Evolutionary conservation across 1,139 yeast genomes (phyloP).

Genomic region (Pichia sp.): DNA sequence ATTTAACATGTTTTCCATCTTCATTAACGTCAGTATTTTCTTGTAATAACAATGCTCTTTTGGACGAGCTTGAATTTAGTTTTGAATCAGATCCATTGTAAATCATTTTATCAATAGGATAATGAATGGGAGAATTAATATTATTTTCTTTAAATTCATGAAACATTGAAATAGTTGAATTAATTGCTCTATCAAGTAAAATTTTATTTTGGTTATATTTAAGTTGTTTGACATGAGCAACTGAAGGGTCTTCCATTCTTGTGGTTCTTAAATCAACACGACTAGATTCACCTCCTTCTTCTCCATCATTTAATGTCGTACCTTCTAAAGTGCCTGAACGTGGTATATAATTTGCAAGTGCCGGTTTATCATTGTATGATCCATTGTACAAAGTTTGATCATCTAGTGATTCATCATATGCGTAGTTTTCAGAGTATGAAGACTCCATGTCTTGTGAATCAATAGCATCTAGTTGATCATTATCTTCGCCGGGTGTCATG

Average conservation of each 20-base stretch:
- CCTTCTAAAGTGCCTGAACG: slow-evolving; percentile 24
- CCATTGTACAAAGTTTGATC: slow-evolving; percentile 14
- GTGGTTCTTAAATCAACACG: neutral
- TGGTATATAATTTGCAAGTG: slow-evolving; percentile 17
- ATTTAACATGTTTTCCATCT: slow-evolving; percentile 22
- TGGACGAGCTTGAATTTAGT: slow-evolving; percentile 43
- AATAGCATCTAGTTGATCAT: neutral
- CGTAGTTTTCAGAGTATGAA: slow-evolving; percentile 11
- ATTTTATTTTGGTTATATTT: slow-evolving; percentile 64
- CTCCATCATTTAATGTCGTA: slow-evolving; percentile 23
- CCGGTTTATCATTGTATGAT: slow-evolving; percentile 4
- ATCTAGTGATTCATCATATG: slow-evolving; percentile 3
- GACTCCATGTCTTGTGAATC: slow-evolving; percentile 1
- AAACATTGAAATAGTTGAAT: slow-evolving; percentile 48
- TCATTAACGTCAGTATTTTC: slow-evolving; percentile 7
- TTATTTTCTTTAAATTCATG: slow-evolving; percentile 52
- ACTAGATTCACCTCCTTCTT: neutral
- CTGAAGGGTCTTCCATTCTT: slow-evolving; percentile 17
- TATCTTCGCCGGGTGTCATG: neutral
- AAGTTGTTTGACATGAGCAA: slow-evolving; percentile 51
- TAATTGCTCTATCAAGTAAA: slow-evolving; percentile 56
- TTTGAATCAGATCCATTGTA: slow-evolving; percentile 31
- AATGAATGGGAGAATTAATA: slow-evolving; percentile 54
- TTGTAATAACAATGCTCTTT: slow-evolving; percentile 45
- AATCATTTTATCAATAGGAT: slow-evolving; percentile 41